phyloP scores from a whole-genome alignment of 192 early-diverging fungal species.

The Spinellus fusiger region DNA sequence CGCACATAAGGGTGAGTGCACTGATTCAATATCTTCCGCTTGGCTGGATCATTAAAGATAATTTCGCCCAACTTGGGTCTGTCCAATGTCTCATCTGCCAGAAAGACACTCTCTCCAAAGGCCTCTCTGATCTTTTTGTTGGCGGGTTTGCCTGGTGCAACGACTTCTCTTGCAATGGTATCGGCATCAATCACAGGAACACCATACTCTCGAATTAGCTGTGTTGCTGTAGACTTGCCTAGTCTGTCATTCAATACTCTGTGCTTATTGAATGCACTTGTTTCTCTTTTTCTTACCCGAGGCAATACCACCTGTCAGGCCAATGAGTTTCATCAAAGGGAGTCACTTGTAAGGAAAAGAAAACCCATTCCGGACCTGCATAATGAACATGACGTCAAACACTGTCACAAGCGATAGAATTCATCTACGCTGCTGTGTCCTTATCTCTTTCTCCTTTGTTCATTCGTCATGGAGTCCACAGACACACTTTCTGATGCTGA shows the following conservation, averaged over 20 bases:
- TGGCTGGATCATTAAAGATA: slow-evolving; percentile 69
- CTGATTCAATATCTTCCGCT: slow-evolving; percentile 69
- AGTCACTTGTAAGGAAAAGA: background rate
- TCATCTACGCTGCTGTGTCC: background rate
- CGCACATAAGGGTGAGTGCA: slow-evolving; percentile 88
- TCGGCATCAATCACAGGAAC: slow-evolving; percentile 91
- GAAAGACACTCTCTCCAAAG: slow-evolving; percentile 70
- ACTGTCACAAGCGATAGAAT: background rate
- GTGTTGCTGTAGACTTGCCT: slow-evolving; percentile 87
- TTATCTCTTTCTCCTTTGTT: background rate
- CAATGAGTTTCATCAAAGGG: slow-evolving; percentile 75
- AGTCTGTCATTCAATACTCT: background rate
- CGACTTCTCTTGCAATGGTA: slow-evolving; percentile 79
- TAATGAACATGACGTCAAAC: slow-evolving; percentile 4
- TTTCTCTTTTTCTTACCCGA: slow-evolving; percentile 43
- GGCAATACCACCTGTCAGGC: slow-evolving; percentile 94
- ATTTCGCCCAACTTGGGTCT: slow-evolving; percentile 71
- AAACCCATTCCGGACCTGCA: background rate
- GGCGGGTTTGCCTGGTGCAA: slow-evolving; percentile 68
- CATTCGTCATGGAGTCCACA: background rate
- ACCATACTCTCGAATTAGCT: slow-evolving; percentile 41
- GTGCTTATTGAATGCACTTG: background rate
- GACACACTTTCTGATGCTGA: slow-evolving; percentile 1
- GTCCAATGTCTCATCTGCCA: slow-evolving; percentile 52
- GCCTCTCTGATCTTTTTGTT: slow-evolving; percentile 65